phyloP scores from a whole-genome alignment of 805 yeast species.

The Zygoascus biomembranicola region DNA sequence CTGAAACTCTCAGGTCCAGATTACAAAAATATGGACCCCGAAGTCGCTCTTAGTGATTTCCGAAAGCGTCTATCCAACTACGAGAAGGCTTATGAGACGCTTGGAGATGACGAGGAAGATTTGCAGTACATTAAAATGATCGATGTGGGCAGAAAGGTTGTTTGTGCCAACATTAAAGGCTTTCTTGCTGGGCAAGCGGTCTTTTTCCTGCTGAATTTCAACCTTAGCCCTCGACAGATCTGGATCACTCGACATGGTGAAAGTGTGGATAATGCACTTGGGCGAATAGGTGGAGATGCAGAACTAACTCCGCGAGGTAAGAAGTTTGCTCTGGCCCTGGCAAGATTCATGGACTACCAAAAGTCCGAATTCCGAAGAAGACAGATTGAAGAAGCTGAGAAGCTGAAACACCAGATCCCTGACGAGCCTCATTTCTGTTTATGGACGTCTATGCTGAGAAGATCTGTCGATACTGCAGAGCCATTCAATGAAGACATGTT shows the following conservation, averaged over 20 bases:
- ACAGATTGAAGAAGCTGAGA: constrained; percentile 41
- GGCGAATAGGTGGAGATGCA: constrained; percentile 90
- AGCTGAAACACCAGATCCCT: constrained; percentile 28
- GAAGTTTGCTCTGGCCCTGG: constrained; percentile 63
- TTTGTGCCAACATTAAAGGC: constrained; percentile 81
- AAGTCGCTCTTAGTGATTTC: constrained; percentile 71
- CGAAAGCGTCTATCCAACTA: constrained; percentile 73
- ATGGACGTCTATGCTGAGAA: constrained; percentile 81
- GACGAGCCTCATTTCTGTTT: constrained; percentile 76
- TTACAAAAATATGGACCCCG: constrained; percentile 77
- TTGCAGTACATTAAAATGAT: constrained; percentile 91
- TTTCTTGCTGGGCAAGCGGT: constrained; percentile 90
- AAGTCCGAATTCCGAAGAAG: constrained; percentile 56
- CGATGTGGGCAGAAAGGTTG: constrained; percentile 90
- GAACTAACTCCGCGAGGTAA: constrained; percentile 69
- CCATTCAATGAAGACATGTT: constrained; percentile 66
- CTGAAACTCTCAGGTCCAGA: constrained; percentile 91
- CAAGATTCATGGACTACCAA: constrained; percentile 65
- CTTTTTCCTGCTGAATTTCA: constrained; percentile 81
- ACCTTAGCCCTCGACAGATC: constrained; percentile 79
- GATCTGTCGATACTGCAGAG: constrained; percentile 73
- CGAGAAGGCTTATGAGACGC: constrained; percentile 83
- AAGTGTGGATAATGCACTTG: constrained; percentile 72
- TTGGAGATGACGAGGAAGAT: constrained; percentile 65
- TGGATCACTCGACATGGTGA: constrained; percentile 97